phyloP scores from a whole-genome alignment of 2,329 filamentous ascomycete species.

The Huntiella savannae region DNA sequence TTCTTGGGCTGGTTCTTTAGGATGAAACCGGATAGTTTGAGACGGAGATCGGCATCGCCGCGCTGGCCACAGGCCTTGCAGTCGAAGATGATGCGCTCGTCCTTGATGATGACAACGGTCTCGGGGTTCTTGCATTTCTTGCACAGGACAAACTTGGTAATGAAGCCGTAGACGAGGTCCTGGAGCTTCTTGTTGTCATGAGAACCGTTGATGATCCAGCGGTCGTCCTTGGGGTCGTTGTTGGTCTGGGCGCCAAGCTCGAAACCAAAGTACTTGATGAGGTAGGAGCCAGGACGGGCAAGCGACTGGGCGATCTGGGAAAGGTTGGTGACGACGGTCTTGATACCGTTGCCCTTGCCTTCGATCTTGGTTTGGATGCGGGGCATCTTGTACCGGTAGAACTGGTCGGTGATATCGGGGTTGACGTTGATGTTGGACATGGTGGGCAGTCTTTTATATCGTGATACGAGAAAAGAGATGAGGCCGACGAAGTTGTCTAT shows the following conservation, averaged over 20 bases:
- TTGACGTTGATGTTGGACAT: slow-evolving; percentile 99
- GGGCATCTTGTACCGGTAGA: slow-evolving; percentile 99
- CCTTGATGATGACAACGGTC: slow-evolving; percentile 89
- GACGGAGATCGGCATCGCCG: slow-evolving; percentile 72
- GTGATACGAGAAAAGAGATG: background rate
- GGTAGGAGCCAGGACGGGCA: slow-evolving; percentile 76
- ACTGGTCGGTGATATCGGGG: slow-evolving; percentile 92
- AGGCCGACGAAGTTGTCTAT: background rate
- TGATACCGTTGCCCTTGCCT: slow-evolving; percentile 99
- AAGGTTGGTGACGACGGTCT: slow-evolving; percentile 92
- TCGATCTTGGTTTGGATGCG: slow-evolving; percentile 96
- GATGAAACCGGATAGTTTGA: slow-evolving; percentile 95
- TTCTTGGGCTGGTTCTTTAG: slow-evolving; percentile 86
- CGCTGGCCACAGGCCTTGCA: slow-evolving; percentile 98
- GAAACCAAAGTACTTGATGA: slow-evolving; percentile 99
- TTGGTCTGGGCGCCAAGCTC: slow-evolving; percentile 98
- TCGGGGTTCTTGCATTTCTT: slow-evolving; percentile 99
- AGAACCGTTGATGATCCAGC: slow-evolving; percentile 99
- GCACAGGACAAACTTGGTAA: slow-evolving; percentile 96
- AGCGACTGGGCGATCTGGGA: slow-evolving; percentile 83
- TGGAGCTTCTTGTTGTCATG: slow-evolving; percentile 91
- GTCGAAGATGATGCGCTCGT: slow-evolving; percentile 77
- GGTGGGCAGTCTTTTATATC: slow-evolving; percentile 26
- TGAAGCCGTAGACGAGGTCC: slow-evolving; percentile 96
- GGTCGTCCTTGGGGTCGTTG: slow-evolving; percentile 88